Evolutionary conservation across 768 basidiomycete species (phyloP), one percentile per base, ranked within the genome.

Genomic region (Trametes meyenii): DNA sequence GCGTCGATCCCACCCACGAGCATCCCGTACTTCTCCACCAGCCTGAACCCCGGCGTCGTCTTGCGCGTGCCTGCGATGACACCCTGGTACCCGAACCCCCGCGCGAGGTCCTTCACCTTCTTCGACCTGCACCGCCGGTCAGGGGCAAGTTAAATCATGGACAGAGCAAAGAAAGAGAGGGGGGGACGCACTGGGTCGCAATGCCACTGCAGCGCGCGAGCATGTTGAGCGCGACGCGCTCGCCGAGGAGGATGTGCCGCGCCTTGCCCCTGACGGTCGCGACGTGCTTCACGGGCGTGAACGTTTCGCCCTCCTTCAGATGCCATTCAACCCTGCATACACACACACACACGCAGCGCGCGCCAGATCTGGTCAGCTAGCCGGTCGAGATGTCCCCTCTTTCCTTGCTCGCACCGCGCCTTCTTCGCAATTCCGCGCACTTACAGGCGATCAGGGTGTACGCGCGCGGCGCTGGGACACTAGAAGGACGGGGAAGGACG

Each of bases 21-120:
- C 97, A 99, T 98, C 3, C 89, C 97, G 72, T 99, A 98, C 75
- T 99, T 99, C 75, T 99, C 97, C 5, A 98, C 96, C 33, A 98
- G 79, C 49, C 97, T 82, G 78, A 99, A 99, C 2, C 96, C 90
- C 35, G 96, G 96, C 1, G 96, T 98, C 0, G 96, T 99, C 81
- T 99, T 99, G 61, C 96, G 82, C 24, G 96, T 99, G 14, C 96
- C 96, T 19, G 96, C 96, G 59, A 99, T 84, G 64, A 89, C 85
- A 5, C 96, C 96, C 55, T 85, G 82, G 78, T 88, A 98, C 0
- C 94, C 95, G 62, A 84, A 85, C 16, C 81, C 79, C 58, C 83
- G 75, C 2, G 96, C 95, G 17, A 92, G 79, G 69, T 92, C 89
- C 67, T 88, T 86, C 72, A 96, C 85, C 54, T 76, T 79, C 69